Conservation (phyloP, 768 basidiomycete genomes). For the Leccinum barrowsii region DNA sequence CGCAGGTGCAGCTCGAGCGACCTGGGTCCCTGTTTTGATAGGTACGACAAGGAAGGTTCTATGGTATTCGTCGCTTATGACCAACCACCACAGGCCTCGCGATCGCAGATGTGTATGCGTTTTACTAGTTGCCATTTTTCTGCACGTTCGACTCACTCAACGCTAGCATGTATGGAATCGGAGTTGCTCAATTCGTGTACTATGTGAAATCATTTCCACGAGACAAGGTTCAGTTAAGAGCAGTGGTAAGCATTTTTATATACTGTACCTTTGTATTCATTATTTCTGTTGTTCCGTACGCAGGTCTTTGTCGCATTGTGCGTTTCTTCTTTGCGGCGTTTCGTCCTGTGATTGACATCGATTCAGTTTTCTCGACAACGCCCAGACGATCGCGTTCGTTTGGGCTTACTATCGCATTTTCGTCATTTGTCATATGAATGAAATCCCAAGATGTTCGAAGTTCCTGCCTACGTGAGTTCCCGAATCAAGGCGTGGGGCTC, state of each 20-base stretch:
- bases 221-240: conserved; percentile 10
- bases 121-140: neutral
- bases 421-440: conserved; percentile 8
- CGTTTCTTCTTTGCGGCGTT: neutral
- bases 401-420: conserved; percentile 1
- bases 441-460: neutral
- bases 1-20: neutral
- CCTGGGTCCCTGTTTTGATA: conserved; percentile 16
- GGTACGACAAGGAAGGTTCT: conserved; percentile 3
- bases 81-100: conserved; percentile 16
- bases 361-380: conserved; percentile 9
- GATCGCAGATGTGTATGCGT: conserved; percentile 13
- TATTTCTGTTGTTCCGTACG: neutral
- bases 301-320: conserved; percentile 12
- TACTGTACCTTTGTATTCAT: neutral
- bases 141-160: neutral
- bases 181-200: neutral
- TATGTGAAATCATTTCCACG: conserved; percentile 17
- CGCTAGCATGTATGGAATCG: neutral
- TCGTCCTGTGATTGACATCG: neutral
- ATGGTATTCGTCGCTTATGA: neutral
- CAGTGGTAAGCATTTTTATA: conserved; percentile 8
- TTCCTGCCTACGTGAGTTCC: conserved; percentile 8
- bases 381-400: neutral
- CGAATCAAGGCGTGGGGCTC: neutral